phyloP scores from a whole-genome alignment of 176 grass and related monocot species.

The Oryza brachyantha region DNA sequence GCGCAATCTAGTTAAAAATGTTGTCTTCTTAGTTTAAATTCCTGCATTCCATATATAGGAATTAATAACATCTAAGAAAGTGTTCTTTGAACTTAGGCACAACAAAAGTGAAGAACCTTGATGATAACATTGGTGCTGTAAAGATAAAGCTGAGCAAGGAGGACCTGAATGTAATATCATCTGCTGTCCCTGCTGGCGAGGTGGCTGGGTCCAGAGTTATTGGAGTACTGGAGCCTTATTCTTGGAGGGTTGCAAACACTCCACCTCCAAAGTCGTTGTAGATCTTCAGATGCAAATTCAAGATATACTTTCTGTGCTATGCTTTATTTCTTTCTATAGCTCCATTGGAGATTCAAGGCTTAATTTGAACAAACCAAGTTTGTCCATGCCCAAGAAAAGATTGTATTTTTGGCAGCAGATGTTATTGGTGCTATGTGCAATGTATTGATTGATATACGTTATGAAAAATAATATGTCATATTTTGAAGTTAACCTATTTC shows the following conservation, averaged over 20 bases:
- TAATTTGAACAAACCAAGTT: not conserved
- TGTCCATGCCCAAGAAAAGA: not conserved
- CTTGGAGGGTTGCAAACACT: constrained; percentile 69
- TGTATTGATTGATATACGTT: not conserved
- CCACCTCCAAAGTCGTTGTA: constrained; percentile 34
- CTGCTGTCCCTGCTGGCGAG: constrained; percentile 42
- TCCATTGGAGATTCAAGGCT: not conserved
- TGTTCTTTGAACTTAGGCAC: constrained; percentile 56
- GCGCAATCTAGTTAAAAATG: too few relatives aligned
- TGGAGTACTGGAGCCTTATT: constrained; percentile 51
- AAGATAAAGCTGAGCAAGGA: constrained; percentile 68
- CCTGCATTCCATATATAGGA: not conserved
- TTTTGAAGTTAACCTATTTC: not conserved
- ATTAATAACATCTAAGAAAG: constrained; percentile 9
- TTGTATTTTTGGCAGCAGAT: constrained; percentile 13
- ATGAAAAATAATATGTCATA: not conserved
- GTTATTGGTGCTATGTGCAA: not conserved
- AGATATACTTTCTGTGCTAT: not conserved
- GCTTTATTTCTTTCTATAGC: constrained; percentile 2
- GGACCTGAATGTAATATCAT: constrained; percentile 50
- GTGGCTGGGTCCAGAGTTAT: constrained; percentile 51
- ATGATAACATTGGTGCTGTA: constrained; percentile 56
- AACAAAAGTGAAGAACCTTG: constrained; percentile 72
- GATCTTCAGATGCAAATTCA: constrained; percentile 9
- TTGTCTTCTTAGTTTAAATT: constrained; percentile 5